These are phyloP conservation scores for Serendipita sp. DNA, from an alignment of 768 basidiomycete species.

Conservation along the genomic window DNA sequence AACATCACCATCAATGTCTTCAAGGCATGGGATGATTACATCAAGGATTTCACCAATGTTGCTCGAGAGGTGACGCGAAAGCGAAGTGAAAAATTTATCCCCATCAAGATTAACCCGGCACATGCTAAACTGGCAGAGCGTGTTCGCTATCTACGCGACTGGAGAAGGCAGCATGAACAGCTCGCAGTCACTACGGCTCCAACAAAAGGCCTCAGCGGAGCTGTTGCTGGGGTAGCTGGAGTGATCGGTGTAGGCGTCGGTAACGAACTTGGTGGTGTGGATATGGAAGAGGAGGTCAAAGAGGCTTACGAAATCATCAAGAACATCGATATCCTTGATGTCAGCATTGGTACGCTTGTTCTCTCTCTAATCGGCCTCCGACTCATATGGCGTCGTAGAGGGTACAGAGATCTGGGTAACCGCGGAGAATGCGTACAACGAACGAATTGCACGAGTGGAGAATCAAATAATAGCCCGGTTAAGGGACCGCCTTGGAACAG, in stretches of 20 bases:
- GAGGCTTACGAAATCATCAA: conserved; percentile 96
- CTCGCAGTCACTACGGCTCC: conserved; percentile 94
- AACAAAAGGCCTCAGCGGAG: conserved; percentile 67
- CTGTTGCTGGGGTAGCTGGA: conserved; percentile 91
- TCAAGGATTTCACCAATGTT: conserved; percentile 86
- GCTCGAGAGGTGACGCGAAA: conserved; percentile 86
- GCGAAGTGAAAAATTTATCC: conserved; percentile 84
- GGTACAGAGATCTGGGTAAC: conserved; percentile 97
- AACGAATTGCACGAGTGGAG: conserved; percentile 91
- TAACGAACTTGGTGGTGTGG: conserved; percentile 73
- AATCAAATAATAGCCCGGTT: conserved; percentile 95
- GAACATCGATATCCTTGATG: conserved; percentile 89
- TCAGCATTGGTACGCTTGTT: conserved; percentile 58
- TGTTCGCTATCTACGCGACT: conserved; percentile 70
- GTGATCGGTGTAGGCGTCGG: conserved; percentile 63
- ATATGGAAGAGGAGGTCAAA: conserved; percentile 96
- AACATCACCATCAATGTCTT: conserved; percentile 62
- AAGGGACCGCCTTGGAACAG: conserved; percentile 83
- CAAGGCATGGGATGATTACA: conserved; percentile 73
- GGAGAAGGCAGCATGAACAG: conserved; percentile 96
- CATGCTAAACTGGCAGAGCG: conserved; percentile 87
- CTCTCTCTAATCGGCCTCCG: not conserved
- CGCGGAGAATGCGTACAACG: conserved; percentile 95
- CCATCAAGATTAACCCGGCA: conserved; percentile 84
- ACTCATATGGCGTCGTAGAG: conserved; percentile 32